Conservation (phyloP, 495 filamentous ascomycete genomes). For the Clohesyomyces aquaticus region DNA sequence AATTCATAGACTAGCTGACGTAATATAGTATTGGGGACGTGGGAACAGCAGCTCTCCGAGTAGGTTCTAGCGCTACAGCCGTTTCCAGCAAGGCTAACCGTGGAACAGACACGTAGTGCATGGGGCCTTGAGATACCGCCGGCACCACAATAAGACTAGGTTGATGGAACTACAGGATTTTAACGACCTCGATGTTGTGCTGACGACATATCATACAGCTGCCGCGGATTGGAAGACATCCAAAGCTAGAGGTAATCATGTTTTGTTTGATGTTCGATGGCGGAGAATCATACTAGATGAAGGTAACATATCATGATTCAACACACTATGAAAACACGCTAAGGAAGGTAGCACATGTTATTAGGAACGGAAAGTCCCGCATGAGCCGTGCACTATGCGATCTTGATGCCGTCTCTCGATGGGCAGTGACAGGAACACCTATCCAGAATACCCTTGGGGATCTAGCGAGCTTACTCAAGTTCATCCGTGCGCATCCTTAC, state of each 20-base stretch:
- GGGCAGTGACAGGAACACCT: conserved; percentile 24
- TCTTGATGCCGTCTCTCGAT: conserved; percentile 5
- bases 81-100: not conserved
- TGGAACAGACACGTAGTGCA: conserved; percentile 2
- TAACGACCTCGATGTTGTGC: conserved; percentile 6
- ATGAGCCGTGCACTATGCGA: conserved; percentile 9
- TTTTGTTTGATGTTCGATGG: conserved; percentile 22
- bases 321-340: not conserved
- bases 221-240: conserved; percentile 15
- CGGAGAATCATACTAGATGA: conserved; percentile 29
- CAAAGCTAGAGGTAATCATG: not conserved
- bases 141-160: conserved; percentile 20
- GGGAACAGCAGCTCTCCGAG: conserved; percentile 27
- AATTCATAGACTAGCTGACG: not conserved
- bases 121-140: not conserved
- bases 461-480: conserved; percentile 41
- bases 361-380: conserved; percentile 10
- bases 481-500: conserved; percentile 51
- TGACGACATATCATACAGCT: conserved; percentile 29
- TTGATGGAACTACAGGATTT: not conserved
- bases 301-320: not conserved
- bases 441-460: conserved; percentile 18
- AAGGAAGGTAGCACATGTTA: conserved; percentile 5
- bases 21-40: conserved; percentile 14
- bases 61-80: not conserved